Percentiles rank a stretch among this genome's conserved stretches.
These are phyloP conservation scores for Jaltomata sinuosa DNA, from an alignment of 257 asterid genomes.

Conservation along the genomic window DNA sequence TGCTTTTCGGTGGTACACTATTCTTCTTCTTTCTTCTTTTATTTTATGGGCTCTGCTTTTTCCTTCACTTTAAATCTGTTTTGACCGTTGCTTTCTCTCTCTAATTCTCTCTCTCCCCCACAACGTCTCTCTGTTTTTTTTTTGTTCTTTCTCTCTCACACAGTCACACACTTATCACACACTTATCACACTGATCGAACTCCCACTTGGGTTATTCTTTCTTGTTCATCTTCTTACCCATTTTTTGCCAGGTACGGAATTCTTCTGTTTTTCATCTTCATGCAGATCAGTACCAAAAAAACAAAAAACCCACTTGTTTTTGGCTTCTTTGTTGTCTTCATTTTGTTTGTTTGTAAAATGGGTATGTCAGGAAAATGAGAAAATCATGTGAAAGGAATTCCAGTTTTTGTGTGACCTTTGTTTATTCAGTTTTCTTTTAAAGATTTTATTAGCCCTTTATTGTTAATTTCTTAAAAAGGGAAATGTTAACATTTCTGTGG, in stretches of 20 bases:
- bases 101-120: slow-evolving; percentile 9
- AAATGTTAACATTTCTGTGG: not conserved
- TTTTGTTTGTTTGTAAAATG: not conserved
- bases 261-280: not conserved
- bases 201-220: not conserved
- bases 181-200: not conserved
- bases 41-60: not conserved
- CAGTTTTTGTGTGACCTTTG: not conserved
- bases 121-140: not conserved
- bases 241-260: not conserved
- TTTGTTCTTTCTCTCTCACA: not conserved
- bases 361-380: not conserved
- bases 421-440: not conserved
- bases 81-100: slow-evolving; percentile 45
- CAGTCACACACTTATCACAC: not conserved
- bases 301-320: not conserved
- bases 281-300: not conserved
- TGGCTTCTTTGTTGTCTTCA: not conserved
- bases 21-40: slow-evolving; percentile 6
- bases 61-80: slow-evolving; percentile 19
- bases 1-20: not conserved
- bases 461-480: not conserved
- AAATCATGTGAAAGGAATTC: not conserved
- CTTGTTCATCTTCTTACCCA: not conserved
- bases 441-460: not conserved